phyloP scores from a whole-genome alignment of 2,329 filamentous ascomycete species.

The Aspergillus udagawae region DNA sequence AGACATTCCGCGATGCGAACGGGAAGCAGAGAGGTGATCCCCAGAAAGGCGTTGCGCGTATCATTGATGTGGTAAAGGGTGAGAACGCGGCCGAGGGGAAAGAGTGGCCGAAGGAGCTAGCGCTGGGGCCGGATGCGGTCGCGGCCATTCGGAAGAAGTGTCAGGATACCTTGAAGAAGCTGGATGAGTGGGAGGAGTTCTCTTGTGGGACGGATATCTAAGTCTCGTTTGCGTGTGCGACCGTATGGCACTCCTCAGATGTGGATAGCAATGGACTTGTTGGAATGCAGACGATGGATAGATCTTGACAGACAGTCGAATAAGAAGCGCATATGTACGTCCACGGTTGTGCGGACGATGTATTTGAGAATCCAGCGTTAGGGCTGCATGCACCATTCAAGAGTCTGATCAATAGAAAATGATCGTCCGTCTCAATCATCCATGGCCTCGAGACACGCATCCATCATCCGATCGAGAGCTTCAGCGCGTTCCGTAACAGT shows the following conservation, averaged over 20 bases:
- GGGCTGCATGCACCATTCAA: too few relatives aligned
- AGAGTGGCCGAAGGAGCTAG: constrained; percentile 21
- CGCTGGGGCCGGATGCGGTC: constrained; percentile 26
- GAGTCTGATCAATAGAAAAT: background rate
- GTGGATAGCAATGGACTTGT: background rate
- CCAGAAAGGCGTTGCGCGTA: constrained; percentile 26
- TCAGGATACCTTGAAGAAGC: constrained; percentile 1
- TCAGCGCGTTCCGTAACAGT: constrained; percentile 11
- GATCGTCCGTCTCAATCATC: constrained; percentile 10
- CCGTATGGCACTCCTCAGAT: background rate
- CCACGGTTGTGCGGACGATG: too few relatives aligned
- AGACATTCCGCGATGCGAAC: constrained; percentile 18
- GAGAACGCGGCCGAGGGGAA: constrained; percentile 19
- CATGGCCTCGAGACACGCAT: constrained; percentile 24
- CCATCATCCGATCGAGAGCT: constrained; percentile 25
- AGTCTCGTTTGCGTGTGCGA: background rate
- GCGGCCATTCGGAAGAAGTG: constrained; percentile 4
- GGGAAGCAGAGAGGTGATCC: constrained; percentile 26
- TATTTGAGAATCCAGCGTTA: too few relatives aligned
- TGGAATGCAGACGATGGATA: too few relatives aligned
- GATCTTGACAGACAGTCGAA: too few relatives aligned
- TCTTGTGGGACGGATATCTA: constrained; percentile 3
- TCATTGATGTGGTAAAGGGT: constrained; percentile 29
- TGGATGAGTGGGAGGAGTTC: constrained; percentile 9
- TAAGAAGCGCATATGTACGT: too few relatives aligned